These are phyloP conservation scores for Medicago ruthenica DNA, from an alignment of 306 rosid species.

Conservation along the genomic window DNA sequence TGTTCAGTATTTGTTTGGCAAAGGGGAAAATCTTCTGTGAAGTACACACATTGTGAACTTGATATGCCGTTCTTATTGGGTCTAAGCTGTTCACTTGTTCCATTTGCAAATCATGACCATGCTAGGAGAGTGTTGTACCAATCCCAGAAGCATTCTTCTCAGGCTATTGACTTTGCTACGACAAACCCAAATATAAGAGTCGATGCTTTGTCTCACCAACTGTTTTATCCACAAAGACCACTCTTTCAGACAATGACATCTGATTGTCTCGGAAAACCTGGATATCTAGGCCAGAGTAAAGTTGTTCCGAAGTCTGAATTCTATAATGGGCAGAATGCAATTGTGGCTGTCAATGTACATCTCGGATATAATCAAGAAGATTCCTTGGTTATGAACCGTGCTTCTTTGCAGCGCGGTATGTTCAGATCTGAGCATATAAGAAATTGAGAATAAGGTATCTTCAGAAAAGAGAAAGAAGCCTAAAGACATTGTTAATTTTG, in stretches of 20 bases:
- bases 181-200: conserved; percentile 80
- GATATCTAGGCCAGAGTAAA: conserved; percentile 46
- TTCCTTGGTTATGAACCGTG: conserved; percentile 91
- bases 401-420: conserved; percentile 98
- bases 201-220: conserved; percentile 85
- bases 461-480: conserved; percentile 76
- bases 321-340: conserved; percentile 92
- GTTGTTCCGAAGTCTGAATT: conserved; percentile 73
- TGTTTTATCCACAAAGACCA: conserved; percentile 89
- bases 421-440: conserved; percentile 89
- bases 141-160: conserved; percentile 94
- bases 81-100: conserved; percentile 80
- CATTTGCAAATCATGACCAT: conserved; percentile 96
- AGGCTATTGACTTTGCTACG: conserved; percentile 87
- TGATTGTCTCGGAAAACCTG: conserved; percentile 85
- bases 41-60: conserved; percentile 93
- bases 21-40: conserved; percentile 55
- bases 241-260: conserved; percentile 80
- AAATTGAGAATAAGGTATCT: conserved; percentile 78
- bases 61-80: conserved; percentile 88
- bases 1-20: conserved; percentile 59
- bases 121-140: conserved; percentile 93
- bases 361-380: conserved; percentile 96
- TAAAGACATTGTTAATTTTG: conserved; percentile 81
- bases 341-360: conserved; percentile 97